Evolutionary conservation across 148 eudicot species (phyloP).

Genomic region (Dysphania ambrosioides): DNA sequence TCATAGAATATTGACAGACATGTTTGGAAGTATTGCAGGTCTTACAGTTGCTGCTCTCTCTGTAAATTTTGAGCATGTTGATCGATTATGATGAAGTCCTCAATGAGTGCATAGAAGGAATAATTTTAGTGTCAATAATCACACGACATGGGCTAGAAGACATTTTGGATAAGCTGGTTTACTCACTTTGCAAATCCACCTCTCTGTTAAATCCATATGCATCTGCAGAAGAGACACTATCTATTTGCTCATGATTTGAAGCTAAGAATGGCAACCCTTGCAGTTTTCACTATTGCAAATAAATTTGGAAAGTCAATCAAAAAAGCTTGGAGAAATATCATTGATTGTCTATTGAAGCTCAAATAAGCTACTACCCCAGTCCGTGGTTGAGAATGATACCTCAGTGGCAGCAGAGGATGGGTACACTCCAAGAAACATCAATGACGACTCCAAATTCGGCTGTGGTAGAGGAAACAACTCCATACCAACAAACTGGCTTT

Average conservation of each 20-base stretch:
- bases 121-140: constrained; percentile 73
- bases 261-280: constrained; percentile 90
- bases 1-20: constrained; percentile 68
- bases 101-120: constrained; percentile 74
- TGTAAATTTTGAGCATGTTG: constrained; percentile 78
- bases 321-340: constrained; percentile 88
- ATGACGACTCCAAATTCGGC: constrained; percentile 28
- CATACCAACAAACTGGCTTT: constrained; percentile 46
- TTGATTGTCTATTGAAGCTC: constrained; percentile 84
- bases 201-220: constrained; percentile 87
- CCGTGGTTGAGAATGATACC: constrained; percentile 49
- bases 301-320: constrained; percentile 65
- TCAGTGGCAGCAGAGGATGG: constrained; percentile 24
- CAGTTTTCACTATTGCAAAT: constrained; percentile 81
- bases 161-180: constrained; percentile 72
- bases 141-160: constrained; percentile 77
- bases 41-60: constrained; percentile 77
- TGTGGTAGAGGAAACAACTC: constrained; percentile 29
- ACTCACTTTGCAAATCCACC: constrained; percentile 84
- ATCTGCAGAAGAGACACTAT: constrained; percentile 80
- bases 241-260: constrained; percentile 81
- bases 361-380: constrained; percentile 72
- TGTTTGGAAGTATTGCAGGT: constrained; percentile 88
- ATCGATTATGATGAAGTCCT: constrained; percentile 81
- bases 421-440: constrained; percentile 29